These are phyloP conservation scores for Paulownia fortunei DNA, from an alignment of 257 asterid genomes.

Conservation along the genomic window DNA sequence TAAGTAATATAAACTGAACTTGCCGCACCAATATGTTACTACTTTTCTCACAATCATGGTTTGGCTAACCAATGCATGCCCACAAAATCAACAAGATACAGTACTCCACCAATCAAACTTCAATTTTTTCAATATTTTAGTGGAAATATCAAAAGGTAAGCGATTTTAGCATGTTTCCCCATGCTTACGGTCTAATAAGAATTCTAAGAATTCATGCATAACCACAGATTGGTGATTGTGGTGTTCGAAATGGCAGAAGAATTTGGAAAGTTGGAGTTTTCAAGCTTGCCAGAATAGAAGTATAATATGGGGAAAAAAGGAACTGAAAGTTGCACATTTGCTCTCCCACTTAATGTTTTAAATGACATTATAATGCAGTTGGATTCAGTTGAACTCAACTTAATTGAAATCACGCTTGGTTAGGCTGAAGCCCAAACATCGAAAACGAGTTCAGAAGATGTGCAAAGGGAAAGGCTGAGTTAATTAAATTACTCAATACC, in stretches of 20 bases:
- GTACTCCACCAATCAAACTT: not conserved
- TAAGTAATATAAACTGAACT: not conserved
- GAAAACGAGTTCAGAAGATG: constrained; percentile 9
- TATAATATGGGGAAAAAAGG: not conserved
- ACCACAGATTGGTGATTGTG: not conserved
- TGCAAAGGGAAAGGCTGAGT: not conserved
- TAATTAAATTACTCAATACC: not conserved
- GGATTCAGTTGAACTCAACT: constrained; percentile 8
- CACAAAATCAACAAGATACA: not conserved
- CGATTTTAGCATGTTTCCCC: not conserved
- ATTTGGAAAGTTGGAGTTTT: not conserved
- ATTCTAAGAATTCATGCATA: not conserved
- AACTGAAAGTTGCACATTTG: not conserved
- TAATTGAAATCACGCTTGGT: constrained; percentile 12
- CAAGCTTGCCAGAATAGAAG: not conserved
- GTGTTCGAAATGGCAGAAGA: constrained; percentile 2
- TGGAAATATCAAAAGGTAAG: not conserved
- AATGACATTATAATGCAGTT: constrained; percentile 18
- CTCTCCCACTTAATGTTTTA: constrained; percentile 22
- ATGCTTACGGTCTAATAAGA: not conserved
- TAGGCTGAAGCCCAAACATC: constrained; percentile 22
- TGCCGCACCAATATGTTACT: not conserved
- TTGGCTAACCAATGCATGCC: constrained; percentile 11
- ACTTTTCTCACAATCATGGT: not conserved
- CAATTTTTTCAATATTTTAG: not conserved